Conservation (phyloP, 2,329 filamentous ascomycete genomes). For the Tolypocladium nubicola region DNA sequence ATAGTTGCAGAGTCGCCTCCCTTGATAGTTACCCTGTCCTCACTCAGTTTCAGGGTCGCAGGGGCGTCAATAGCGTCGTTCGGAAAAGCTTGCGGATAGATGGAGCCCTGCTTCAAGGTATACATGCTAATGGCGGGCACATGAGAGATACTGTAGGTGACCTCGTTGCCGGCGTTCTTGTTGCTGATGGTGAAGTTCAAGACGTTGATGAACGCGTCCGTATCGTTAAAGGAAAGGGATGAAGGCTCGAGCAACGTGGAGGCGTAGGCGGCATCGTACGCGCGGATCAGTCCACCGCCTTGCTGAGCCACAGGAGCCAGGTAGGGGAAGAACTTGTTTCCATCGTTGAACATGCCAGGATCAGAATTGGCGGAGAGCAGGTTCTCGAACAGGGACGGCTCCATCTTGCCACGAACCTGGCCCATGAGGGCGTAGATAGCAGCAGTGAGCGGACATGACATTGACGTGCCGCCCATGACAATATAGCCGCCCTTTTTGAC, state of each 20-base stretch:
- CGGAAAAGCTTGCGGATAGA: constrained; percentile 26
- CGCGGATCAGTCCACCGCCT: constrained; percentile 34
- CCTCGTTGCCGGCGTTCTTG: constrained; percentile 31
- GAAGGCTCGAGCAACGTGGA: constrained; percentile 38
- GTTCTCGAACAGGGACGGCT: constrained; percentile 23
- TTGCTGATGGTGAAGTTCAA: constrained; percentile 43
- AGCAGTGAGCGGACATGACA: constrained; percentile 32
- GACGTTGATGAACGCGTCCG: constrained; percentile 34
- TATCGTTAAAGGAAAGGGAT: constrained; percentile 49
- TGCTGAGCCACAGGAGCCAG: constrained; percentile 44
- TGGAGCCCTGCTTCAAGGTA: constrained; percentile 21
- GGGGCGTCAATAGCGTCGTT: constrained; percentile 25
- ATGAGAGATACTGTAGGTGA: constrained; percentile 40
- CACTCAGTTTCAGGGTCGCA: constrained; percentile 14
- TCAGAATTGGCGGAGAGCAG: constrained; percentile 28
- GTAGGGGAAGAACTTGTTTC: constrained; percentile 16
- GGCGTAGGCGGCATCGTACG: constrained; percentile 42
- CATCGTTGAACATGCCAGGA: constrained; percentile 30
- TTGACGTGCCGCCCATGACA: constrained; percentile 35
- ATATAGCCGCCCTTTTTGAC: constrained; percentile 23
- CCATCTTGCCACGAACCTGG: constrained; percentile 30
- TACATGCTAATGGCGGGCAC: constrained; percentile 38
- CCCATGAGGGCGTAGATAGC: constrained; percentile 27
- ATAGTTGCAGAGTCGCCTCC: not conserved
- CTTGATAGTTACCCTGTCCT: constrained; percentile 1